phyloP scores from a whole-genome alignment of 1,139 yeast species.

The Starmera stellimalicola region DNA sequence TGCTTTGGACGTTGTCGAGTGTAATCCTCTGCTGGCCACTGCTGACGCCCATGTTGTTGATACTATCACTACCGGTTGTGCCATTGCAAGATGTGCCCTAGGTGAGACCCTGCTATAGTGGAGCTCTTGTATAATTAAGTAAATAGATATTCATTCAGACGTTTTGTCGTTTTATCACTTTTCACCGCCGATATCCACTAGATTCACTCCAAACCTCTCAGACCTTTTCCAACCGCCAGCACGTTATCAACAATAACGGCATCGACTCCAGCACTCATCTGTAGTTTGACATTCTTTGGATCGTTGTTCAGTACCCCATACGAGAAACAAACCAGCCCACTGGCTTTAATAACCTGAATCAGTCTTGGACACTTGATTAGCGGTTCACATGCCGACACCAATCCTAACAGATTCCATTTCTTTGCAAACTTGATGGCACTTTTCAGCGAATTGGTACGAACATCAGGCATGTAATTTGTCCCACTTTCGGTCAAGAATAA shows the following conservation, averaged over 20 bases:
- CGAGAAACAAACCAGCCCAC: conserved; percentile 89
- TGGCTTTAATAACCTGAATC: conserved; percentile 79
- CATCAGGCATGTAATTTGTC: conserved; percentile 74
- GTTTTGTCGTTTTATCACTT: too few relatives aligned
- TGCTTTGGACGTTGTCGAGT: conserved; percentile 88
- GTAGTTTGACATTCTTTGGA: conserved; percentile 77
- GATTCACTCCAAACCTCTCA: conserved; percentile 22
- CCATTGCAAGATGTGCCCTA: conserved; percentile 86
- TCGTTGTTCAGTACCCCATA: conserved; percentile 82
- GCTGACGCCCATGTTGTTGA: conserved; percentile 68
- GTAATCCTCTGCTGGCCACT: conserved; percentile 84
- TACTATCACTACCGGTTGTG: conserved; percentile 85
- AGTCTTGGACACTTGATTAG: conserved; percentile 81
- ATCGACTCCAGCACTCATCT: conserved; percentile 92
- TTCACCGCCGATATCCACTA: too few relatives aligned
- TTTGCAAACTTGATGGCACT: conserved; percentile 87
- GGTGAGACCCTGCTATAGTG: conserved; percentile 79
- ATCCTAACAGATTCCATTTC: conserved; percentile 87
- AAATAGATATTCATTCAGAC: too few relatives aligned
- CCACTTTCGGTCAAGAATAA: conserved; percentile 87
- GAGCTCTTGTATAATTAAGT: not conserved
- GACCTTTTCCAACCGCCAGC: conserved; percentile 81
- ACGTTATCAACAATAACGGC: conserved; percentile 97
- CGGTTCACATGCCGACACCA: conserved; percentile 84
- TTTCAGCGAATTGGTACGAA: conserved; percentile 80